A percentile compares a stretch with the other conserved stretches of the same genome.
Evolutionary conservation across 345 rosid species (phyloP).

Genomic region (Salix caprea): DNA sequence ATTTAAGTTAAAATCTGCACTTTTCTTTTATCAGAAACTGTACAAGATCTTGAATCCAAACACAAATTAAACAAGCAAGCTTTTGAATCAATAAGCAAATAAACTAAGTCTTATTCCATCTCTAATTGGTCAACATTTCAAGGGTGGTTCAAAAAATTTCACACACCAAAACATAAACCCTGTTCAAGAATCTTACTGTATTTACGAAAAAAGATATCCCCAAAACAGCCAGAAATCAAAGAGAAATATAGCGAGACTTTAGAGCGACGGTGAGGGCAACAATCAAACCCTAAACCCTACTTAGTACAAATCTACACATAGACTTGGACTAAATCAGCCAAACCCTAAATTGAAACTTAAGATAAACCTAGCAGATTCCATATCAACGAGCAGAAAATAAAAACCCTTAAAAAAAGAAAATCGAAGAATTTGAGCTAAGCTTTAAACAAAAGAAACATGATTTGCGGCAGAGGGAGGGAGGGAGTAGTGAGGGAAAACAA

Average conservation of each 20-base stretch:
- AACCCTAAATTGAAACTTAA: background rate
- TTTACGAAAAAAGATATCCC: background rate
- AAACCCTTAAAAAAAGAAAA: background rate
- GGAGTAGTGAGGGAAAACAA: background rate
- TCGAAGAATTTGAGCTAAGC: background rate
- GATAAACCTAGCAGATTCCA: background rate
- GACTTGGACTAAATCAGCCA: background rate
- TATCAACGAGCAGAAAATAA: background rate
- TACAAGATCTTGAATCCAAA: background rate
- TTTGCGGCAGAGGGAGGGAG: background rate
- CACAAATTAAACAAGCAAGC: background rate
- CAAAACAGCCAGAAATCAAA: background rate
- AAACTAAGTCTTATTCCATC: background rate
- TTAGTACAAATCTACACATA: background rate
- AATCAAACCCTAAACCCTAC: conserved; percentile 1
- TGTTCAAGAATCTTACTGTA: background rate
- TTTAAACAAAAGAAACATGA: background rate
- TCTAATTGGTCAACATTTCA: background rate
- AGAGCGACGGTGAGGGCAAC: background rate
- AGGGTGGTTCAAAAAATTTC: background rate
- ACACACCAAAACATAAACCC: background rate
- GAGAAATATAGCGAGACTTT: background rate
- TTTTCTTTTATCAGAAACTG: background rate
- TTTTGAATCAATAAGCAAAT: background rate
- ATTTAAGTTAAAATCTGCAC: background rate